Evolutionary conservation across 176 grass and related monocot species (phyloP), one percentile per base, ranked within the genome.

Genomic region (Elaeis guineensis): DNA sequence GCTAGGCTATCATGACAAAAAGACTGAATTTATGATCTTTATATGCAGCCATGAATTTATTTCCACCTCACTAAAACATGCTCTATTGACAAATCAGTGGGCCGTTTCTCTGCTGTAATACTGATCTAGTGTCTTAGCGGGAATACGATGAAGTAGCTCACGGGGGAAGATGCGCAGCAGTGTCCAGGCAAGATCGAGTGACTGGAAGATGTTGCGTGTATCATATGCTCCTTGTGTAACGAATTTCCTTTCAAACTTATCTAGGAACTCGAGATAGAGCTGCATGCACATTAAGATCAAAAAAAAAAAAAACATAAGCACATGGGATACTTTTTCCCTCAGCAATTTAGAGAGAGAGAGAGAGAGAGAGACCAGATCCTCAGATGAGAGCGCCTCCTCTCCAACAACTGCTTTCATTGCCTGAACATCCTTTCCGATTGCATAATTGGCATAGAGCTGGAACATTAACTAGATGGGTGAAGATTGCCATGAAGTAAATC

Each of bases 321-420:
- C 29, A 17, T 57, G 15, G 7, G 55, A 50, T 30, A 30, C 5
- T 30, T 30, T 30, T 30, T 30, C 4, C 5, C 28, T 30, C 28
- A 0, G 6, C 28, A 30, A 30, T 30, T 30, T 6, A 54, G 24
- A 17, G 26, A 39, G 55, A 15, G 24, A 57, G 52, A 21, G 49
- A 72, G 58, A 70, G 57, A 61, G 21, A 82, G 35, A 54, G 1
- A 98, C 94, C 84, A 98, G 59, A 81, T 98, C 94, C 71, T 98
- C 94, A 20, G 94, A 98, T 19, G 94, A 98, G 48, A 98, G 94
- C 4, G 94, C 94, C 74, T 98, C 94, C 79, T 98, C 94, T 77
- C 94, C 94, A 16, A 98, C 94, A 9, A 98, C 94, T 26, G 94
- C 94, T 79, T 98, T 98, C 94, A 98, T 98, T 57, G 94, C 94